Evolutionary conservation across 192 early-diverging fungal genomes (phyloP), one percentile per base, ranked within the genome.

Genomic region (Diversispora epigaea): DNA sequence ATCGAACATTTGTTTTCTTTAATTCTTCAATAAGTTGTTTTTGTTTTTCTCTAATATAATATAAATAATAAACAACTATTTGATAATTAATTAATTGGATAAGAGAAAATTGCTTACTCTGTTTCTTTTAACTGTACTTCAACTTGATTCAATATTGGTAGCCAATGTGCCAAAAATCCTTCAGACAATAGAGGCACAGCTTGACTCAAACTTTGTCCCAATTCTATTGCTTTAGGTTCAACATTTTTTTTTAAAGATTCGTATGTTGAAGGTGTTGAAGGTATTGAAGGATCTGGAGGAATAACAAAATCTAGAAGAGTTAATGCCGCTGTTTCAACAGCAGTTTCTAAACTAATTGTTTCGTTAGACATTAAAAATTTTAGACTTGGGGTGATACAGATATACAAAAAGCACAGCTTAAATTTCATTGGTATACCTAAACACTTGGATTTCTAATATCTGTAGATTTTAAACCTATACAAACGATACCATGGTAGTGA

Each of bases 151-250:
- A 75, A 4, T 22, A 65, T 40, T 17, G 73, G 73, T 39, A 43
- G 10, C 40, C 46, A 49, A 43, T 65, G 61, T 41, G 45, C 62
- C 43, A 75, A 40, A 63, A 75, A 75, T 3, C 73, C 73, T 75
- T 75, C 73, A 6, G 73, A 75, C 49, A 75, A 65, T 4, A 75
- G 21, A 54, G 73, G 73, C 14, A 75, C 47, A 19, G 73, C 40
- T 44, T 17, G 8, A 21, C 43, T 45, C 14, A 47, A 45, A 19
- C 45, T 56, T 57, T 72, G 32, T 21, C n/a, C n/a, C 22, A 67
- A 67, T 25, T 67, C 65, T 22, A 25, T 67, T 6, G 19, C n/a
- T 32, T 32, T 32, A 32, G 25, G 25, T 32, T 32, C 25, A 32
- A 32, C 25, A 32, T 32, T 32, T 32, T 32, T 32, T 32, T 32